Base-by-base conservation (phyloP, 768 basidiomycete genomes). In the Grammothele lineata region DNA sequence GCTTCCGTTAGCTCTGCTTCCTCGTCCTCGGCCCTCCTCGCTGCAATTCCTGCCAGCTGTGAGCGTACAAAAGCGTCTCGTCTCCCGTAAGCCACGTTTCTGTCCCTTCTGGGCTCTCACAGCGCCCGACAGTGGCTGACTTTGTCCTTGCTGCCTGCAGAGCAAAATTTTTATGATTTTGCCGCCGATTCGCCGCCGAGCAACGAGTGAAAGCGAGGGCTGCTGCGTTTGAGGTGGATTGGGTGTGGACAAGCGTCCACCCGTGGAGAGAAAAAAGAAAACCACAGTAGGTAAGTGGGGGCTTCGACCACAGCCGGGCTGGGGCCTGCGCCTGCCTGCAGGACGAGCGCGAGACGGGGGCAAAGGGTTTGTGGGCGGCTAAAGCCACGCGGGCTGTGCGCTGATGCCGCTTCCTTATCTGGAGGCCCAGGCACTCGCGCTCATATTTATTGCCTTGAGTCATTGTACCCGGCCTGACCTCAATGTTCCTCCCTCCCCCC, bases 401-500 rank as follows among this genome's bases (percentile, higher is more conserved):
- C 36, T 51, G 48, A 54, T 45, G 44, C 32, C 43, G 27, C 18
- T 53, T 27, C 53, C 53, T 37, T 45, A 37, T 45, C 47, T 46
- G 59, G 55, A 50, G 42, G 48, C 45, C 58, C 53, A 51, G 54
- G 52, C 55, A 52, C 53, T 24, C 45, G 47, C 44, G 50, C 44
- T 51, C 50, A 46, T 59, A 61, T 63, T 60, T 58, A 63, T 55
- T 53, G 46, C 51, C 42, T 41, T 55, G 51, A 49, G 56, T 55
- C 53, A 53, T 51, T 47, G 48, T 51, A 51, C 60, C 55, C 43
- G 51, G 45, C 47, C 43, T 45, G 54, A 53, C 37, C 53, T 60
- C 56, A 63, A 63, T 63, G 62, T 57, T 46, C 54, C 39, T 54
- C 55, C 60, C 47, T 55, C 47, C 53, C 48, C 53, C 47, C 54